A percentile compares a stretch with the other conserved stretches of the same genome.
These are phyloP conservation scores for Ustilago loliicola DNA, from an alignment of 1,284 basidiomycete genomes.

Conservation along the genomic window DNA sequence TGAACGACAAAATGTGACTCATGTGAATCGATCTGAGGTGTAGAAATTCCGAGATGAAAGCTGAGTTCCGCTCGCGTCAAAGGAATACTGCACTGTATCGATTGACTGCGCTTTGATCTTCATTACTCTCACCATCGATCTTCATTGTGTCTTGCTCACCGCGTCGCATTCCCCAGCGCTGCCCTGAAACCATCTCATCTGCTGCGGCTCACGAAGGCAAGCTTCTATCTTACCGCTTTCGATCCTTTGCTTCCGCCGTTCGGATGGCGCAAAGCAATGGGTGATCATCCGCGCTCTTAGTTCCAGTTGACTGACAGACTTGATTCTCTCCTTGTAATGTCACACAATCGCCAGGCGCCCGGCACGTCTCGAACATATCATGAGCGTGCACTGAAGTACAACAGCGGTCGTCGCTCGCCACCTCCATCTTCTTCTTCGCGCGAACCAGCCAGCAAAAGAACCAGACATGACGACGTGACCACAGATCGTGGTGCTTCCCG, in stretches of 20 bases:
- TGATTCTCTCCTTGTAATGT: constrained; percentile 22
- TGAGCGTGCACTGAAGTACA: background rate
- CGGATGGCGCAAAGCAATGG: background rate
- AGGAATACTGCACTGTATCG: background rate
- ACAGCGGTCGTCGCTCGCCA: constrained; percentile 8
- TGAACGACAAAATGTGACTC: background rate
- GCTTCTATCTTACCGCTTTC: constrained; percentile 22
- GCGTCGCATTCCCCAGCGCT: constrained; percentile 5
- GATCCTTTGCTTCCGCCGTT: constrained; percentile 5
- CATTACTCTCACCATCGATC: constrained; percentile 13
- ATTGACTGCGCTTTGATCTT: constrained; percentile 1
- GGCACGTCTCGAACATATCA: constrained; percentile 11
- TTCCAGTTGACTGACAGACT: constrained; percentile 24
- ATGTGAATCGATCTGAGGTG: too few relatives aligned
- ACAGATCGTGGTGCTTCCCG: background rate
- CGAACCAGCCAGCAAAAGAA: constrained; percentile 24
- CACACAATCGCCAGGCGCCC: constrained; percentile 20
- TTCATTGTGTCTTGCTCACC: background rate
- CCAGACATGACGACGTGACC: constrained; percentile 6
- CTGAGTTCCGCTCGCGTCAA: background rate
- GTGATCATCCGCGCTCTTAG: constrained; percentile 5
- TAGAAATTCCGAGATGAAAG: constrained; percentile 1
- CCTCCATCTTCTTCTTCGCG: constrained; percentile 10
- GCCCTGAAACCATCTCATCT: background rate
- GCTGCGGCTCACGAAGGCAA: constrained; percentile 23